A percentile compares a stretch with the other conserved stretches of the same genome.
These are phyloP conservation scores for Podila horticola DNA, from an alignment of 192 early-diverging fungal species.

Conservation along the genomic window DNA sequence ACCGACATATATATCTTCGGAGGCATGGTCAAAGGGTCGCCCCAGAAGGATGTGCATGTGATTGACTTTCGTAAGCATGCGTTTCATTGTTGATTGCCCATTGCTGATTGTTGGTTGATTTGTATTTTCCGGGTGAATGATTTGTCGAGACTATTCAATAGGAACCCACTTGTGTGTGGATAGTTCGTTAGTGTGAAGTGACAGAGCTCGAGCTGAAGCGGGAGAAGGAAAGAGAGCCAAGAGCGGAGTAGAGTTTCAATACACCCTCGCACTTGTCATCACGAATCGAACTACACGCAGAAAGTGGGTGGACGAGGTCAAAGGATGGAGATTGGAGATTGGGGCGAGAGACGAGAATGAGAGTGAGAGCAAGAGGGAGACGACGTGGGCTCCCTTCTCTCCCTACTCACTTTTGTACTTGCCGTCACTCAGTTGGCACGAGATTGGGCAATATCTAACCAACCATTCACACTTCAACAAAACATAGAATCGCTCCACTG, in stretches of 20 bases:
- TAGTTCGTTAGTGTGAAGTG: background rate
- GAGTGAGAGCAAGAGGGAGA: too few species aligned
- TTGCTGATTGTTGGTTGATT: background rate
- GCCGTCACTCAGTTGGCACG: too few species aligned
- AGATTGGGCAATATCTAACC: background rate
- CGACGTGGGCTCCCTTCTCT: too few species aligned
- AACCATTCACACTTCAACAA: background rate
- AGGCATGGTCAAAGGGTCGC: conserved; percentile 47
- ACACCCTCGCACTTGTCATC: too few species aligned
- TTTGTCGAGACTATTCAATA: background rate
- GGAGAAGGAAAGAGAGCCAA: too few species aligned
- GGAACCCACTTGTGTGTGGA: background rate
- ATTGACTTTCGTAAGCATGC: conserved; percentile 51
- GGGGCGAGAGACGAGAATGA: too few species aligned
- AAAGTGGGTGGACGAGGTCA: too few species aligned
- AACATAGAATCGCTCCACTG: conserved; percentile 46
- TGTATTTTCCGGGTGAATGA: background rate
- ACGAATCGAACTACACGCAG: too few species aligned
- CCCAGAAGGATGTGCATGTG: conserved; percentile 49
- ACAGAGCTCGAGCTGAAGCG: background rate
- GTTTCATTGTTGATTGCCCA: background rate
- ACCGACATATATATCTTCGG: conserved; percentile 54
- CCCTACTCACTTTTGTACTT: too few species aligned
- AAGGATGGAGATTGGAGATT: too few species aligned
- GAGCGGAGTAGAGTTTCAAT: too few species aligned